Conservation (phyloP, 352 stramenopile species). For the Phytophthora aleatoria region DNA sequence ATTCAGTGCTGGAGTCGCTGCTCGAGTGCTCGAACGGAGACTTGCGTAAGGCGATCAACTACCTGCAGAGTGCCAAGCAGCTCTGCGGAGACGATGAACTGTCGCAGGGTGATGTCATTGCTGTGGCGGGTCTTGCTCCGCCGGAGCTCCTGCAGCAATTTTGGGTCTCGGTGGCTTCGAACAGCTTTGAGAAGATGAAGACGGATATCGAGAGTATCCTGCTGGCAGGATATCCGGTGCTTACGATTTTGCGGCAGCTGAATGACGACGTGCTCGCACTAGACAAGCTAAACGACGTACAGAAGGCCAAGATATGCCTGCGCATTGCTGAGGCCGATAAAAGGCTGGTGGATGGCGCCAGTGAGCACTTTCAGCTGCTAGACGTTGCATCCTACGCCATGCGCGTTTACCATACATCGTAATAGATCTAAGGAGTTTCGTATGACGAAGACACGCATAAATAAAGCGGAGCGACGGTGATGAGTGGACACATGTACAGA, state of each 20-base stretch:
- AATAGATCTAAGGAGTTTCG: conserved; percentile 11
- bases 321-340: conserved; percentile 96
- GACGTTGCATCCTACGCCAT: conserved; percentile 92
- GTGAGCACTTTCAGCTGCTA: conserved; percentile 97
- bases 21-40: conserved; percentile 95
- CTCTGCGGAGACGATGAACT: conserved; percentile 85
- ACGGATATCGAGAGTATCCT: conserved; percentile 92
- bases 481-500: conserved; percentile 14
- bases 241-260: conserved; percentile 92
- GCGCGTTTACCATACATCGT: conserved; percentile 61
- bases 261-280: conserved; percentile 80
- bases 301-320: conserved; percentile 95
- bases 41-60: conserved; percentile 98
- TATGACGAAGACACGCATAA: conserved; percentile 19
- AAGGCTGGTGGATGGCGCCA: conserved; percentile 95
- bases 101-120: conserved; percentile 76
- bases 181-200: conserved; percentile 92
- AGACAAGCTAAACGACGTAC: conserved; percentile 81
- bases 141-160: conserved; percentile 79
- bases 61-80: conserved; percentile 96
- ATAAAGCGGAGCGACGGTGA: conserved; percentile 15
- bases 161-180: conserved; percentile 77
- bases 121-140: conserved; percentile 83
- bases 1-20: conserved; percentile 89
- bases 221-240: conserved; percentile 92